Base-by-base conservation (phyloP, 441 rosid species). In the Populus hybrid region DNA sequence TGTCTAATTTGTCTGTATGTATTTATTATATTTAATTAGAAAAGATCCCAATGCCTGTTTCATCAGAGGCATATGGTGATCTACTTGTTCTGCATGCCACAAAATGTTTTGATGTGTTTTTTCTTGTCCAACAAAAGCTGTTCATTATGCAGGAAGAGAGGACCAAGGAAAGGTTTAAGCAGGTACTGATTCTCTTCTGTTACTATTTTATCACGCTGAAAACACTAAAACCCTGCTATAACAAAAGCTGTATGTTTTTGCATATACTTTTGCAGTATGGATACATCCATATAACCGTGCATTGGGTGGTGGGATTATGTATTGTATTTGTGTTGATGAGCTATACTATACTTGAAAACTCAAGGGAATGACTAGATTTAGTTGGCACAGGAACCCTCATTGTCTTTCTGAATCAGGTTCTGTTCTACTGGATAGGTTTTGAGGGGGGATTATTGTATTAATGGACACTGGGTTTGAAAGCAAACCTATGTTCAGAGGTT, bases 91-190 rank as follows among this genome's bases (percentile, higher is more conserved):
- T 26, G 50, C 59, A 66, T 75, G 32, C 38, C 42, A 28, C 46
- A 32, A 38, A 63, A 18, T 50, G 36, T n/a, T 30, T 42, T 78
- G n/a, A 18, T 72, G 14, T 24, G 35, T 61, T 26, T 12, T 78
- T 28, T 76, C 66, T 67, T 70, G 24, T 76, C 76, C 76, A 35
- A 83, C 67, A 1, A 66, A 74, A 59, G 50, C 69, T 78, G 30
- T 73, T 79, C 74, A 46, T 76, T 67, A 19, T 83, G 84, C 89
- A 91, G 95, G 91, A 83, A 57, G 91, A 89, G 82, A 84, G 86
- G 85, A 82, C 88, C 7, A 90, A 81, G 83, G 92, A 91, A 81
- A 86, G 97, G 75, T 84, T 79, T 73, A 90, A 86, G 78, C 97
- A 87, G 95, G 95, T 91, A 85, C 71, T 34, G 19, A 46, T 50